phyloP scores from a whole-genome alignment of 2,329 filamentous ascomycete genomes.

The Trichoderma koningii region DNA sequence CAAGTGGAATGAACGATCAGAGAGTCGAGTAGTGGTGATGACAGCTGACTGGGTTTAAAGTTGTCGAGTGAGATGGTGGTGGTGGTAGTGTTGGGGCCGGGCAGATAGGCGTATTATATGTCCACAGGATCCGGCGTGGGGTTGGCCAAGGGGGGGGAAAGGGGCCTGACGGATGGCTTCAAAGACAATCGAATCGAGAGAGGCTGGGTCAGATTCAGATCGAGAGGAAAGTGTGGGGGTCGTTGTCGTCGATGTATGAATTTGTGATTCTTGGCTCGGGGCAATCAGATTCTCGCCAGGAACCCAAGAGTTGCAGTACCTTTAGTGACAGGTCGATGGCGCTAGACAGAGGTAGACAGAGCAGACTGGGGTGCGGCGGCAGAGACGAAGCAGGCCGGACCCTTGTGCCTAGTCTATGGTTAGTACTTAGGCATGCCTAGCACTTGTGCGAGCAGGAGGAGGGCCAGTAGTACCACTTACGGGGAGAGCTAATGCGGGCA shows the following conservation, averaged over 20 bases:
- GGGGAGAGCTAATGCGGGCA: constrained; percentile 27
- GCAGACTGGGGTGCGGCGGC: constrained; percentile 23
- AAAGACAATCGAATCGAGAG: constrained; percentile 24
- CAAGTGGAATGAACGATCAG: neutral
- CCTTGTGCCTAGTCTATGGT: neutral
- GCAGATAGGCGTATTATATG: constrained; percentile 20
- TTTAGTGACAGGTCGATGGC: constrained; percentile 25
- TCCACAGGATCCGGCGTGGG: constrained; percentile 19
- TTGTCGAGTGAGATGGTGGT: constrained; percentile 1
- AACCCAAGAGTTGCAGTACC: constrained; percentile 9
- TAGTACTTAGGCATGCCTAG: too few relatives aligned
- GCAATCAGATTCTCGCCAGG: constrained; percentile 19
- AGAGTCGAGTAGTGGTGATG: neutral
- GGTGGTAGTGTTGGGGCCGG: constrained; percentile 5
- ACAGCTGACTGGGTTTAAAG: neutral
- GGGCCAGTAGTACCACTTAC: neutral
- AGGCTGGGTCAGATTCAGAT: constrained; percentile 25
- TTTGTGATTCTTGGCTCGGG: constrained; percentile 40
- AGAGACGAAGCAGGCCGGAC: constrained; percentile 25
- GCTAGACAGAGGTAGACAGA: constrained; percentile 1
- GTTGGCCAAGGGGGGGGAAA: constrained; percentile 6
- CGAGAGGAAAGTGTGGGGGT: constrained; percentile 34
- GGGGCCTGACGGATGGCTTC: constrained; percentile 12
- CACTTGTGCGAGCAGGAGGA: too few relatives aligned
- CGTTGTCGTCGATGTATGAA: constrained; percentile 40